Evolutionary conservation across 148 eudicot species (phyloP).

Genomic region (Rhododendron molle): DNA sequence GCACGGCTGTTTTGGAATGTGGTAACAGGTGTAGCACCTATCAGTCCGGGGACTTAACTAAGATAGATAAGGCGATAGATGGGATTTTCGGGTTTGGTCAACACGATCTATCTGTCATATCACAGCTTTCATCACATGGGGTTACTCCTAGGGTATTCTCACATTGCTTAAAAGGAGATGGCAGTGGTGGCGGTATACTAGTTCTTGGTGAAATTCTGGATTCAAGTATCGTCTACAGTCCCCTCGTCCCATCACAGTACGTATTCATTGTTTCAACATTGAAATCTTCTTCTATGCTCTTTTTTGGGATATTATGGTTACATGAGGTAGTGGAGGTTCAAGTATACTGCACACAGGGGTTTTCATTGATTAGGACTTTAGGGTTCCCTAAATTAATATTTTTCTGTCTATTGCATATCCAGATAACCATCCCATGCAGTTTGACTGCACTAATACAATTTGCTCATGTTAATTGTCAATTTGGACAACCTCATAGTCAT

Average conservation of each 20-base stretch:
- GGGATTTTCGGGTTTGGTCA: conserved; percentile 97
- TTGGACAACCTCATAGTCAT: not conserved
- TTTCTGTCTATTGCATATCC: not conserved
- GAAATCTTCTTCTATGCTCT: not conserved
- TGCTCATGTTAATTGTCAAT: not conserved
- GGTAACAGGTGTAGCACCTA: conserved; percentile 80
- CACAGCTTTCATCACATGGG: conserved; percentile 78
- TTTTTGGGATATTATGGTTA: conserved; percentile 5
- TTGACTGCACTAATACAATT: not conserved
- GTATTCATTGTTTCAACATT: conserved; percentile 30
- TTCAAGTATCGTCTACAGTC: conserved; percentile 88
- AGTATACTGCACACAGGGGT: not conserved
- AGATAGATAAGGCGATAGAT: conserved; percentile 82
- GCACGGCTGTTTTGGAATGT: conserved; percentile 16
- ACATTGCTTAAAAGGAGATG: conserved; percentile 94
- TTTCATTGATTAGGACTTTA: not conserved
- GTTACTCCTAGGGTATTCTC: conserved; percentile 92
- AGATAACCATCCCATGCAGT: not conserved
- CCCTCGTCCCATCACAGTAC: conserved; percentile 97
- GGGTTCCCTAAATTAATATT: not conserved
- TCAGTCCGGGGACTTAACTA: conserved; percentile 82
- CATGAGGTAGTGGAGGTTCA: conserved; percentile 1
- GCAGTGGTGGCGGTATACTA: conserved; percentile 87
- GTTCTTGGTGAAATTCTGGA: conserved; percentile 99
- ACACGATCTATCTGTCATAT: conserved; percentile 76